Conservation (phyloP, 2,329 filamentous ascomycete genomes). For the Colletotrichum coccodes region DNA sequence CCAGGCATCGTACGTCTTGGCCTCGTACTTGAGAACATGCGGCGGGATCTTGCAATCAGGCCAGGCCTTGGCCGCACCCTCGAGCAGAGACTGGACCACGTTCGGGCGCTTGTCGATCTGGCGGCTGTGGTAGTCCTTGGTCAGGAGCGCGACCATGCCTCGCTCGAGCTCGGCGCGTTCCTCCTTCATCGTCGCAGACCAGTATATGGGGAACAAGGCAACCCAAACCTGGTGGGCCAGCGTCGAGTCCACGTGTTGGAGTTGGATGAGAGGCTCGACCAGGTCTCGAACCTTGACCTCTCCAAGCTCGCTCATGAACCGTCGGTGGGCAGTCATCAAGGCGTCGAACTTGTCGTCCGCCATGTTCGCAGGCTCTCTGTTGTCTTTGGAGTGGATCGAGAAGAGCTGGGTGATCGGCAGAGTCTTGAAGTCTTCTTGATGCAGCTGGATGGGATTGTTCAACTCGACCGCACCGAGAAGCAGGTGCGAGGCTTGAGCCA, state of each 20-base stretch:
- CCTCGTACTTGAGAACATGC: constrained; percentile 95
- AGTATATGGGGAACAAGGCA: constrained; percentile 89
- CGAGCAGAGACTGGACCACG: constrained; percentile 90
- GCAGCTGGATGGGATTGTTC: constrained; percentile 80
- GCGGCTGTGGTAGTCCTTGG: constrained; percentile 93
- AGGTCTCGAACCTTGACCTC: constrained; percentile 90
- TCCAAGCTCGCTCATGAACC: constrained; percentile 85
- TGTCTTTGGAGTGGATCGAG: constrained; percentile 77
- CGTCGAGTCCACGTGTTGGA: constrained; percentile 88
- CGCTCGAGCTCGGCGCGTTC: constrained; percentile 92
- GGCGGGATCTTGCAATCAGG: constrained; percentile 93
- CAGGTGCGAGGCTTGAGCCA: constrained; percentile 93
- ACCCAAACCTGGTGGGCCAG: constrained; percentile 93
- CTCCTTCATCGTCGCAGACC: constrained; percentile 88
- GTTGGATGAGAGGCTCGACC: constrained; percentile 87
- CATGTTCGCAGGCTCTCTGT: constrained; percentile 72
- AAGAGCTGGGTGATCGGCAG: constrained; percentile 80
- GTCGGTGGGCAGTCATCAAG: constrained; percentile 80
- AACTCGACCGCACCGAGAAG: constrained; percentile 92
- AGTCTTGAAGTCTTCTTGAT: constrained; percentile 85
- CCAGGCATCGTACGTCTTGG: constrained; percentile 95
- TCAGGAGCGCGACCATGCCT: constrained; percentile 88
- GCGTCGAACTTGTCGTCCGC: constrained; percentile 84
- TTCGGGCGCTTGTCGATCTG: constrained; percentile 97
- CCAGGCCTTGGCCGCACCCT: constrained; percentile 85